phyloP scores from a whole-genome alignment of 2,329 filamentous ascomycete genomes.

The Fusarium buharicum region DNA sequence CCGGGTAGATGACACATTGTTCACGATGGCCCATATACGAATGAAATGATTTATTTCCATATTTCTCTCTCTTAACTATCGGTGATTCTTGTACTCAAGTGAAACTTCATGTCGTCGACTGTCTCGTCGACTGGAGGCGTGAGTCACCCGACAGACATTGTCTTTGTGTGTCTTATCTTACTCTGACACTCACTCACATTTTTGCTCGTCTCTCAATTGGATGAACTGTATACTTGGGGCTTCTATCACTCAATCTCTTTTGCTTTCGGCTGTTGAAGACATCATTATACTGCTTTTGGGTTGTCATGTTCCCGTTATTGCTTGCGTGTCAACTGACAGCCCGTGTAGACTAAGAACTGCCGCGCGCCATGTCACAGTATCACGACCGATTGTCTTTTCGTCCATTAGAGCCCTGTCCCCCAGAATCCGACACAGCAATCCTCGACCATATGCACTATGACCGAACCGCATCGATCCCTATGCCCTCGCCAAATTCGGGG shows the following conservation, averaged over 20 bases:
- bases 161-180: no score
- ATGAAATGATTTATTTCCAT: constrained; percentile 13
- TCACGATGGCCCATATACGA: constrained; percentile 21
- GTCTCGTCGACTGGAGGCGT: neutral
- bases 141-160: neutral
- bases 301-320: neutral
- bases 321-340: neutral
- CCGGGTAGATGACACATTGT: constrained; percentile 25
- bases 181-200: no score
- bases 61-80: neutral
- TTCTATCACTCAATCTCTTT: no score
- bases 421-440: no score
- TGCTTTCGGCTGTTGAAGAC: no score
- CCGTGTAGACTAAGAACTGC: neutral
- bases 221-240: no score
- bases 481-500: no score
- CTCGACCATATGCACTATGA: no score
- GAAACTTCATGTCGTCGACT: neutral
- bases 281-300: neutral
- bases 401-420: no score
- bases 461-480: no score
- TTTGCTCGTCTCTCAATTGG: no score
- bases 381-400: neutral
- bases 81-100: neutral
- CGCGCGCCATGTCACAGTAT: neutral